Evolutionary conservation across 805 yeast species (phyloP), one percentile per base, ranked within the genome.

Genomic region (Cyberlindnera veronae): DNA sequence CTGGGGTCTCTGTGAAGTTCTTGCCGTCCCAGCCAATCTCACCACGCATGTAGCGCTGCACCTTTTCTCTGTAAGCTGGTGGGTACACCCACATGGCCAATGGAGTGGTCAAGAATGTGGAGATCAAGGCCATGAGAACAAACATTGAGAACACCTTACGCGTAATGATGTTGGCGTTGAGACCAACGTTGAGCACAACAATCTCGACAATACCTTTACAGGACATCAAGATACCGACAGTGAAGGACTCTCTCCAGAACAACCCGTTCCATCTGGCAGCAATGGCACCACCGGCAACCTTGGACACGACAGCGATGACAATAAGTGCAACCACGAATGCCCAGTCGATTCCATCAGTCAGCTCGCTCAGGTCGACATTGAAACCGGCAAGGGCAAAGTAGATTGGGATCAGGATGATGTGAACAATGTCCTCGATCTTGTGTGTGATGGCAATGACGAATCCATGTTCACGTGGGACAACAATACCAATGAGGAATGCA

Each of bases 171-270:
- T 76, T 75, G 5, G 93, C 84, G 45, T 75, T 78, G 40, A 84
- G 68, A 35, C 95, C 95, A 18, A 82, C 78, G 30, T 76, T 79
- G 48, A 84, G 67, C 16, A 84, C 93, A 30, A 84, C 90, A 57
- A 84, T 81, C 61, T 84, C 95, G 18, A 84, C 93, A 48, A 84
- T 83, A 61, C 95, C 95, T 61, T 85, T 85, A 70, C 95, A 85
- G 6, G 91, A 83, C 93, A 85, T 85, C 50, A 85, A 67, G 18
- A 83, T 74, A 38, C 95, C 95, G 28, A 84, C 91, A 3, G 90
- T 70, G 26, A 79, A 58, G 3, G 88, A 75, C 58, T 85, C 93
- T 57, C 90, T 73, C 84, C 85, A 80, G 35, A 69, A 69, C 35
- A 84, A 62, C 1, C 84, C 85, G 57, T 72, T 72, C 29, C 76